Base-by-base conservation (phyloP, 2,329 filamentous ascomycete species). In the Aspergillus awamori region DNA sequence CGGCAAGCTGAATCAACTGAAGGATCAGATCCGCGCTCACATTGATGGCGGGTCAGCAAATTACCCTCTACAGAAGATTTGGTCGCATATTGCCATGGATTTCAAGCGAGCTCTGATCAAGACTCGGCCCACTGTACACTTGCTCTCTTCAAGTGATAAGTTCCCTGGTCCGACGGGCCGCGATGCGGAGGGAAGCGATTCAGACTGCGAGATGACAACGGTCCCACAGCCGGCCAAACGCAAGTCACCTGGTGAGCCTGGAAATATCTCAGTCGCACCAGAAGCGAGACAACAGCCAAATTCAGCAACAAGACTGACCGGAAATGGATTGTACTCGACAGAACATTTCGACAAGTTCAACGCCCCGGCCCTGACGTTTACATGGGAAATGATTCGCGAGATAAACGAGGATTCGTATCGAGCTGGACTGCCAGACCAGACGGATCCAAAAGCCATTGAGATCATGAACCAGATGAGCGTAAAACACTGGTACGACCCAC, bases 391-490 rank as follows among this genome's bases (percentile, higher is more conserved):
- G 2, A 84, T 91, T 1, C 81, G 83, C 0, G 73, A 79, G 0
- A 81, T 87, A 10, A 87, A 89, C 13, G 74, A 78, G 17, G 75
- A 79, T 4, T 84, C 85, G 11, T 84, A 83, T 26, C 80, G 80
- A 17, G 82, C 85, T 0, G 87, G 87, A 0, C 80, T 87, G 65
- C 86, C 86, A 0, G 82, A 84, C 6, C 80, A 87, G 0, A 83
- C 86, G 0, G 83, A 87, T 0, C 82, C 84, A 0, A 83, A 85
- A 39, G 86, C 89, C 0, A 86, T 88, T 22, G 83, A 87, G 28
- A 79, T 80, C 0, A 78, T 90, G 15, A 86, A 84, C 49, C 77
- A 81, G 15, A 76, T 84, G n/a, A 83, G 84, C 0, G 83, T 90
- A 1, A 70, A 73, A 7, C 82, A 85, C 1, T 91, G 89, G 89